Base-by-base conservation (phyloP, 805 yeast species). In the Lachancea cidri region DNA sequence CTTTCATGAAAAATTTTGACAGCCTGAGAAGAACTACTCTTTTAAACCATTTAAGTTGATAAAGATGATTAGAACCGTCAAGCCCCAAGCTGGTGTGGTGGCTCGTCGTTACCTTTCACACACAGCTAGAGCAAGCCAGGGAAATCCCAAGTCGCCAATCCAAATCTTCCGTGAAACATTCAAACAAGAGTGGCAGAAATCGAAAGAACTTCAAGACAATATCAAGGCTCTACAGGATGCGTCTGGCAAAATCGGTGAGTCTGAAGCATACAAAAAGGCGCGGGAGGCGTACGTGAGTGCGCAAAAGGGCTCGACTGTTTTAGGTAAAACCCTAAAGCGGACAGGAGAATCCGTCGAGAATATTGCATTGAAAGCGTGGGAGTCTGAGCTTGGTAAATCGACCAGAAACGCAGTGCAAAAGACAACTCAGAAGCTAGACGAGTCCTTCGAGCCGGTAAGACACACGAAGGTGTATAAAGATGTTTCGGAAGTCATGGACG, bases 211-310 rank as follows among this genome's bases (percentile, higher is more conserved):
- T 45, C 94, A 89, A 58, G 88, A 86, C 42, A 87, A 88, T 55
- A 87, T 93, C 59, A 93, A 91, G 65, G 95, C 96, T 13, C 73
- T 93, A 41, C 95, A 87, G 61, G 96, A 89, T 66, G 98, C 94
- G 52, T 86, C 97, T 3, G 98, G 96, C 31, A 79, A 88, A 54
- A 75, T 93, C 62, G 86, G 95, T 24, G 98, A 93, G 53, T 82
- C 93, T 37, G 96, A 88, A 41, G 95, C 98, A 2, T 89, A 86
- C 69, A 86, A 83, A 62, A 79, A 76, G 55, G 98, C 98, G 25
- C 83, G 84, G 58, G 96, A 88, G 46, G 98, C 98, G 0, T 87
- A 83, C 54, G 84, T 84, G 42, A 75, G 72, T 41, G 96, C 98
- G 2, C 93, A 85, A 55, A 80, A 77, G 58, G 79, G 80, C 6